A percentile compares a stretch with the other conserved stretches of the same genome.
Evolutionary conservation across 108 stramenopile species (phyloP).

Genomic region (Skeletonema potamos): DNA sequence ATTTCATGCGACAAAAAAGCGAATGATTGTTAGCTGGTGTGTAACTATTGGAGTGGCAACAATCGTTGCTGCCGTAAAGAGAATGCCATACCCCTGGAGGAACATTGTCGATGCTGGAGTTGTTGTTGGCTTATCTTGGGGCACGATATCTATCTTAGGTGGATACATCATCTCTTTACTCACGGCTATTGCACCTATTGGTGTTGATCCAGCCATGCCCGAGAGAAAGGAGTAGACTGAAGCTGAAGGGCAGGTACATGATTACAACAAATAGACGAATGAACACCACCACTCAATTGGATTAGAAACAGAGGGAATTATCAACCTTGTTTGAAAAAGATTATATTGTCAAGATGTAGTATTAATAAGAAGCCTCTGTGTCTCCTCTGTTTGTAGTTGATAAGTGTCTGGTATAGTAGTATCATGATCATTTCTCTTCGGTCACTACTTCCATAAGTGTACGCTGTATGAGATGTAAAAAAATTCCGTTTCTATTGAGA

Average conservation of each 20-base stretch:
- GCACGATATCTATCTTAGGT: constrained; percentile 72
- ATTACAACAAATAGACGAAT: neutral
- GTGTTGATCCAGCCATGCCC: constrained; percentile 64
- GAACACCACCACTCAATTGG: neutral
- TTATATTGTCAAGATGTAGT: no score
- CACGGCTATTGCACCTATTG: constrained; percentile 57
- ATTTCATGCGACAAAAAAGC: constrained; percentile 88
- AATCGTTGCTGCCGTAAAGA: constrained; percentile 89
- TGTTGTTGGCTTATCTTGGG: constrained; percentile 89
- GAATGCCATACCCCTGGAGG: constrained; percentile 87
- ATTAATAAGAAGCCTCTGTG: no score
- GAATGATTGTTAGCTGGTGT: constrained; percentile 86
- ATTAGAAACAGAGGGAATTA: neutral
- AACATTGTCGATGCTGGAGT: constrained; percentile 96
- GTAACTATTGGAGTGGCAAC: constrained; percentile 84
- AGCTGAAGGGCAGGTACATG: neutral
- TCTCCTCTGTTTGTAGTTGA: no score
- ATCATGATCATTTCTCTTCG: neutral
- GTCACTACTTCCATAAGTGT: no score
- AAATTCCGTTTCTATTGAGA: no score
- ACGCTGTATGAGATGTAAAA: no score
- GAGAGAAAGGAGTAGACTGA: constrained; percentile 11
- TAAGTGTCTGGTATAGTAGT: no score
- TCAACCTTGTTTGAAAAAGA: no score
- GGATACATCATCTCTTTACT: constrained; percentile 69